Evolutionary conservation across 768 basidiomycete genomes (phyloP), one percentile per base, ranked within the genome.

Genomic region (Tremella fuciformis): DNA sequence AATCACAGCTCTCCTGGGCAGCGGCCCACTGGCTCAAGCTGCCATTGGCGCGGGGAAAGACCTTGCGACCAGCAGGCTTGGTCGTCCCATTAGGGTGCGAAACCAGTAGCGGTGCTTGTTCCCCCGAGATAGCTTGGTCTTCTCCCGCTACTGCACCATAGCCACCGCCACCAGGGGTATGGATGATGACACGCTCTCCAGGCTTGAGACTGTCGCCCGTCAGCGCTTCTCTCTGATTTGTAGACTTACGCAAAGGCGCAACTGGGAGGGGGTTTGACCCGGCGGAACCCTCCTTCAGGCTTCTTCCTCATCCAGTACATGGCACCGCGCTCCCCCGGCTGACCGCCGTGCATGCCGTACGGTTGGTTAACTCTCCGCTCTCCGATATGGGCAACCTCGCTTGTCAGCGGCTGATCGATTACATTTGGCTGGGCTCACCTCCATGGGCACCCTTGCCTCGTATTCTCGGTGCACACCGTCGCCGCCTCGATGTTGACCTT

Each of bases 141-240:
- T 18, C 42, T 15, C 22, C 42, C 8, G n/a, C 42, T 22, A 8
- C 42, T 18, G 42, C n/a, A 37, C 57, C 57, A 18, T 52, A 58
- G 1, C 37, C 57, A 1, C 57, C 57, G 22, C 57, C 57, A 8
- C 57, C 57, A 6, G 57, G 50, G 11, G 57, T 58, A 44, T 58
- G 49, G 13, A 58, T 26, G 18, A 58, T 37, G n/a, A 58, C n/a
- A n/a, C 50, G 6, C 9, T 58, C 57, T 57, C 54, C 60, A 52
- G 44, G 18, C 49, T 16, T 25, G 3, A 50, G 8, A 34, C 26
- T 24, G 44, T 42, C n/a, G 42, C 8, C 42, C 7, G 16, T 46
- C n/a, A 46, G 42, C 16, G 15, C 22, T 46, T n/a, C 6, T n/a
- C 8, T 4, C 54, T 48, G 46, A n/a, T 1, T n/a, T 8, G 1